Conservation (phyloP, 2,329 filamentous ascomycete genomes). For the Phaeoacremonium minimum region DNA sequence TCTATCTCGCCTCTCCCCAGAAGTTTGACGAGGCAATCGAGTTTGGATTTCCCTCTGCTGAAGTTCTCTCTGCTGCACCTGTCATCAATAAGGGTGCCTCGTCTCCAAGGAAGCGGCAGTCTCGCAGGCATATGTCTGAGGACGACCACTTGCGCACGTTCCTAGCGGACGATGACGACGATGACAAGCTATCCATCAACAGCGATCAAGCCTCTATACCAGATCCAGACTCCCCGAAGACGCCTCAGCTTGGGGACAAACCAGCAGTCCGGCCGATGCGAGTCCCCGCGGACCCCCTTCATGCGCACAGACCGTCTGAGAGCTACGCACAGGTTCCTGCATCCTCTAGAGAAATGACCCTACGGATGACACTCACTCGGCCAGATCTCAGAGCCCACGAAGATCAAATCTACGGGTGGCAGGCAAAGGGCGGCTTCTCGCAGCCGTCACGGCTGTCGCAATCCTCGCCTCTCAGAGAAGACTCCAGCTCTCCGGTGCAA, state of each 20-base stretch:
- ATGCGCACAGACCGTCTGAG: slow-evolving; percentile 26
- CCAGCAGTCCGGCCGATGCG: slow-evolving; percentile 21
- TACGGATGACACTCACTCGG: slow-evolving; percentile 91
- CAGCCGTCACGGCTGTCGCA: slow-evolving; percentile 41
- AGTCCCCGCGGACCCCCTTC: slow-evolving; percentile 18
- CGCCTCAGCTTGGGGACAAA: slow-evolving; percentile 44
- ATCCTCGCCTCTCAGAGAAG: slow-evolving; percentile 27
- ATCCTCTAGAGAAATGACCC: slow-evolving; percentile 81
- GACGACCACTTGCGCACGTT: slow-evolving; percentile 54
- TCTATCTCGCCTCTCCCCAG: slow-evolving; percentile 82
- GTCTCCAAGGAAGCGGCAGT: slow-evolving; percentile 15
- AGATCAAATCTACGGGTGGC: slow-evolving; percentile 68
- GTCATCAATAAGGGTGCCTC: slow-evolving; percentile 20
- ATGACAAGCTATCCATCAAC: slow-evolving; percentile 52
- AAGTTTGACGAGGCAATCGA: slow-evolving; percentile 95
- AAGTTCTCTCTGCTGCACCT: slow-evolving; percentile 29
- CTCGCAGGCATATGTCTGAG: slow-evolving; percentile 22
- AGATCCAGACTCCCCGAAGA: slow-evolving; percentile 57
- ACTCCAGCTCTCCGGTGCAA: no score
- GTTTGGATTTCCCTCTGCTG: slow-evolving; percentile 78
- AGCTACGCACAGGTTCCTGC: slow-evolving; percentile 46
- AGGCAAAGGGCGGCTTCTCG: slow-evolving; percentile 30
- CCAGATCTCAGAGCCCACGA: slow-evolving; percentile 79
- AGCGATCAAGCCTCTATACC: slow-evolving; percentile 51
- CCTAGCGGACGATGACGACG: slow-evolving; percentile 33